Evolutionary conservation across 257 asterid genomes (phyloP), one percentile per base, ranked within the genome.

Genomic region (Scutellaria galericulata): DNA sequence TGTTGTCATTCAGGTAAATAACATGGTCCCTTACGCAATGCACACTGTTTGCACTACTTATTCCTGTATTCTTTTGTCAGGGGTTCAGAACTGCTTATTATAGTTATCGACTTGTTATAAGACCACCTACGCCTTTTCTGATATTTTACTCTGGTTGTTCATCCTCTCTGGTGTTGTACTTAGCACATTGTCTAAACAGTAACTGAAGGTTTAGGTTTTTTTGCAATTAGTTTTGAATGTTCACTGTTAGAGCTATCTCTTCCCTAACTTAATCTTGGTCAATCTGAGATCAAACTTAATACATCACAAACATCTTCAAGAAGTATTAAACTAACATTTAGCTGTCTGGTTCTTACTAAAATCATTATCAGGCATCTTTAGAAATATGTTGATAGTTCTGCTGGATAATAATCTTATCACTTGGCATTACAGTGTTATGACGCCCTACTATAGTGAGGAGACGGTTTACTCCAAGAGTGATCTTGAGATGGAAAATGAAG

Each of bases 371-470:
- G 60, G 69, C 70, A 31, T 67, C 39, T 47, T 24, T 10, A 37
- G 37, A 55, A 15, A 27, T 66, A 57, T 70, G 67, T 35, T 14
- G 72, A 52, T 35, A 64, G 31, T 64, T 39, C 46, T 18, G 45
- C 51, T 59, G 48, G 53, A 59, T 68, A 73, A 46, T 67, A 70
- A 66, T 76, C 59, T 14, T 66, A 58, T 68, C 64, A 15, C 20
- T 59, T 79, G 83, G 70, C 72, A 72, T 73, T 80, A 74, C 87
- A 90, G 96, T 75, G 95, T 90, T 83, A 83, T 90, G 96, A 90
- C 96, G 64, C 95, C 96, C 50, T 90, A 90, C 86, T 90, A 90
- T 75, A 88, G 95, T 73, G 96, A 90, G 83, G 96, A 90, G 82
- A 90, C 96, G 64, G 89, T 88, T 70, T 90, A 77, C 76, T 90